phyloP scores from a whole-genome alignment of 208 protist genomes.

The Trypanosoma scelopori region DNA sequence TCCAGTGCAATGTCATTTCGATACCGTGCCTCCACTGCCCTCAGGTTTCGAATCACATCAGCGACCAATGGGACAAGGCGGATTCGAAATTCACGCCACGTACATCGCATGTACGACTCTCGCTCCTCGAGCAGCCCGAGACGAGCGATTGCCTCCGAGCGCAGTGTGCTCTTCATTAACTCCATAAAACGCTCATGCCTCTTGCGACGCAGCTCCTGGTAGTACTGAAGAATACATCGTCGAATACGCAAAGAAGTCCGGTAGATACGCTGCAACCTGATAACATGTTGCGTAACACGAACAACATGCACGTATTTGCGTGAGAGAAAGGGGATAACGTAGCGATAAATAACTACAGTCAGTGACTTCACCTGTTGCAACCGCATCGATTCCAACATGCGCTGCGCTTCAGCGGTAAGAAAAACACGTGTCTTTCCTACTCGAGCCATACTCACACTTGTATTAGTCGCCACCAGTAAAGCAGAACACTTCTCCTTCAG shows the following conservation, averaged over 20 bases:
- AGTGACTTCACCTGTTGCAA: neutral
- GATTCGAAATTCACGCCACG: constrained; percentile 18
- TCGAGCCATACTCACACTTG: constrained; percentile 3
- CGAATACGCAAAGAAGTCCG: constrained; percentile 18
- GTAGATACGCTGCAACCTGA: constrained; percentile 19
- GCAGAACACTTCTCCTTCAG: constrained; percentile 4
- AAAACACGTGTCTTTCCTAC: constrained; percentile 20
- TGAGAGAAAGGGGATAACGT: constrained; percentile 4
- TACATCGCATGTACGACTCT: neutral
- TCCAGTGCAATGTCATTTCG: neutral
- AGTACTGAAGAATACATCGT: constrained; percentile 21
- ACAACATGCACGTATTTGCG: constrained; percentile 5
- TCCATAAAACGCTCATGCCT: constrained; percentile 18
- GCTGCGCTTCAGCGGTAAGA: constrained; percentile 7
- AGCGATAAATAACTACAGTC: constrained; percentile 2
- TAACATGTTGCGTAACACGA: constrained; percentile 2
- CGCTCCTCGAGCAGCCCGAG: neutral
- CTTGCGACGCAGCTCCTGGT: constrained; percentile 18
- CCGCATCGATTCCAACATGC: constrained; percentile 13
- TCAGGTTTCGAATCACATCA: constrained; percentile 21
- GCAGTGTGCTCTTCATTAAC: neutral
- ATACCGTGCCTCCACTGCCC: constrained; percentile 11
- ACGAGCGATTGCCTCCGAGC: constrained; percentile 11
- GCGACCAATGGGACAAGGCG: constrained; percentile 20
- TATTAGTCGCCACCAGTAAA: neutral